phyloP scores from a whole-genome alignment of 164 flowering plant species.

The Vitis riparia region DNA sequence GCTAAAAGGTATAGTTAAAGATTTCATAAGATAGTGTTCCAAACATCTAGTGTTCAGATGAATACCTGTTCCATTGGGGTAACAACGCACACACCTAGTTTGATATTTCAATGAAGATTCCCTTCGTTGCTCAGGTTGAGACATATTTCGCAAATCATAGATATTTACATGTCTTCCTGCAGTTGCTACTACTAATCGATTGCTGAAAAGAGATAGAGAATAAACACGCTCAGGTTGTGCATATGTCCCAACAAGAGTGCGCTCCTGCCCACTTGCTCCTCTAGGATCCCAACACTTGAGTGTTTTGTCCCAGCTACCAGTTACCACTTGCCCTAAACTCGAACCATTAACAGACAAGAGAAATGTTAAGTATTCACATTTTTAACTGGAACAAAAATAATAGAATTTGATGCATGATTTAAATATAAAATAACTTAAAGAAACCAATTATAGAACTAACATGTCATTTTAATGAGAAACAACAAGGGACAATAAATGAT shows the following conservation, averaged over 20 bases:
- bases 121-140: conserved; percentile 96
- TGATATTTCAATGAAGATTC: conserved; percentile 98
- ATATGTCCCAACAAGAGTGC: conserved; percentile 86
- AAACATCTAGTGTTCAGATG: background rate
- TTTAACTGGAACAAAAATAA: too few species aligned
- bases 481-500: background rate
- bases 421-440: too few species aligned
- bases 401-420: too few species aligned
- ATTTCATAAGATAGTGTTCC: background rate
- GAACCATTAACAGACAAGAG: background rate
- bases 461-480: background rate
- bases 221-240: conserved; percentile 97
- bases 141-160: conserved; percentile 95
- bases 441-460: background rate
- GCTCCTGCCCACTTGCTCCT: conserved; percentile 95
- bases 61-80: conserved; percentile 98
- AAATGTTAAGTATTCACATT: background rate
- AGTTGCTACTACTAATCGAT: conserved; percentile 95
- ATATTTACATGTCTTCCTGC: conserved; percentile 99
- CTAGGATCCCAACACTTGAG: conserved; percentile 99
- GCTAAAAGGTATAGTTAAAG: background rate
- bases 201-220: conserved; percentile 89
- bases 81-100: conserved; percentile 96
- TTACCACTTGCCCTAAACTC: conserved; percentile 81
- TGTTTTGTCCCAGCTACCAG: conserved; percentile 99